Conservation (phyloP, 257 asterid genomes). For the Echites panduratus region DNA sequence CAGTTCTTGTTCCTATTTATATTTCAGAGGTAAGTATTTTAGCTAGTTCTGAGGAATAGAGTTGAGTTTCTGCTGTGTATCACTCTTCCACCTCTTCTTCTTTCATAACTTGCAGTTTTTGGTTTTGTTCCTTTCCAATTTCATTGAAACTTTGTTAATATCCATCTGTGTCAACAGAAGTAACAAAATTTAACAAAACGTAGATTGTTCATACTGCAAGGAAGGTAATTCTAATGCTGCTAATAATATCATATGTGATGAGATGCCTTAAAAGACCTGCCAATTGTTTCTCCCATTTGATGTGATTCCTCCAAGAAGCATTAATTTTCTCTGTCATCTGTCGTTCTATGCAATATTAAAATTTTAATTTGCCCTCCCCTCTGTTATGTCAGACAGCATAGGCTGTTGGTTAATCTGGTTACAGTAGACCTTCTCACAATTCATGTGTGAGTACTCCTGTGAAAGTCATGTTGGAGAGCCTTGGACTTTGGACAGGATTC, state of each 20-base stretch:
- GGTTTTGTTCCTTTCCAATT: background rate
- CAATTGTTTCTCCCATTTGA: background rate
- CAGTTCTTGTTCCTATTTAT: constrained; percentile 84
- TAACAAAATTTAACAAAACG: background rate
- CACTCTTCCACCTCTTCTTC: background rate
- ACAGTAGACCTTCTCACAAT: background rate
- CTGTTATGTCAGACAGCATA: background rate
- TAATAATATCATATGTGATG: background rate
- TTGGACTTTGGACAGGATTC: background rate
- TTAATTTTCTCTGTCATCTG: background rate
- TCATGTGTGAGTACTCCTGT: background rate
- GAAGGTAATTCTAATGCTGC: background rate
- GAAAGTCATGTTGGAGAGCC: background rate
- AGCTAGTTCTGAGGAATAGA: constrained; percentile 11
- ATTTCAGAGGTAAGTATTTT: constrained; percentile 64
- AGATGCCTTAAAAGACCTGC: background rate
- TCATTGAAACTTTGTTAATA: background rate
- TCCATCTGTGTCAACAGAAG: too few species aligned
- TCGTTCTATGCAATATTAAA: background rate
- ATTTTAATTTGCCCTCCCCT: background rate
- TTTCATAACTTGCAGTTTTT: background rate
- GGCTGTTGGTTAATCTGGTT: background rate
- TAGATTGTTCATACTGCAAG: background rate
- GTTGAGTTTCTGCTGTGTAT: background rate
- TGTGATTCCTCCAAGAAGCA: background rate